Conservation (phyloP, 75 land plant species). For the Pinus albicaulis region DNA sequence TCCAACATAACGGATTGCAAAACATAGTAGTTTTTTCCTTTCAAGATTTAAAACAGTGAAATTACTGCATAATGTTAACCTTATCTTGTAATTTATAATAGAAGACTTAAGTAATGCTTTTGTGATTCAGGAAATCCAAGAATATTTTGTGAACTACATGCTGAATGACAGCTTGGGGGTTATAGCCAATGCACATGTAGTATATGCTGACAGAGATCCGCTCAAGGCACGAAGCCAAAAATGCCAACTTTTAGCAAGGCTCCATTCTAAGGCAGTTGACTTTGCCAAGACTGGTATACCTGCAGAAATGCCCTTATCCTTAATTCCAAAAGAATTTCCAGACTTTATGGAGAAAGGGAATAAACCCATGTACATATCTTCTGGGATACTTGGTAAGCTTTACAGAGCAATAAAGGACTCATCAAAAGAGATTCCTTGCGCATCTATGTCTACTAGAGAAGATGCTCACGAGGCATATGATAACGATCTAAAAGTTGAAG, state of each 20-base stretch:
- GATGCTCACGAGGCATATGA: constrained; percentile 42
- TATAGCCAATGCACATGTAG: constrained; percentile 88
- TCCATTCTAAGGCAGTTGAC: constrained; percentile 88
- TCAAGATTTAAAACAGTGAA: no score
- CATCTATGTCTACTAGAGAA: constrained; percentile 16
- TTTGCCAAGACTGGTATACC: constrained; percentile 93
- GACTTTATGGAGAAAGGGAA: constrained; percentile 92
- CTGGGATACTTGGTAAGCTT: constrained; percentile 70
- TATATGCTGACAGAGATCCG: constrained; percentile 83
- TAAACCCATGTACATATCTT: constrained; percentile 57
- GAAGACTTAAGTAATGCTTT: background rate
- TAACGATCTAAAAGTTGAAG: constrained; percentile 51
- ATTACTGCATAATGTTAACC: background rate
- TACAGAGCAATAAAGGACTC: constrained; percentile 55
- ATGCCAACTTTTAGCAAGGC: constrained; percentile 71
- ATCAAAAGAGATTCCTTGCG: background rate
- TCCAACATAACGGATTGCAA: no score
- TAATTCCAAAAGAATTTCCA: constrained; percentile 78
- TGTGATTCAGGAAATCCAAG: constrained; percentile 79
- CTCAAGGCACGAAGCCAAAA: constrained; percentile 57
- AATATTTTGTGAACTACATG: constrained; percentile 88
- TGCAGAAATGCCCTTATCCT: constrained; percentile 67
- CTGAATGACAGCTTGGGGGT: constrained; percentile 77
- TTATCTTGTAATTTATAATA: background rate
- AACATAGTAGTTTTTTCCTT: background rate